phyloP scores from a whole-genome alignment of 1,139 yeast species.

The Candida dubliniensis region DNA sequence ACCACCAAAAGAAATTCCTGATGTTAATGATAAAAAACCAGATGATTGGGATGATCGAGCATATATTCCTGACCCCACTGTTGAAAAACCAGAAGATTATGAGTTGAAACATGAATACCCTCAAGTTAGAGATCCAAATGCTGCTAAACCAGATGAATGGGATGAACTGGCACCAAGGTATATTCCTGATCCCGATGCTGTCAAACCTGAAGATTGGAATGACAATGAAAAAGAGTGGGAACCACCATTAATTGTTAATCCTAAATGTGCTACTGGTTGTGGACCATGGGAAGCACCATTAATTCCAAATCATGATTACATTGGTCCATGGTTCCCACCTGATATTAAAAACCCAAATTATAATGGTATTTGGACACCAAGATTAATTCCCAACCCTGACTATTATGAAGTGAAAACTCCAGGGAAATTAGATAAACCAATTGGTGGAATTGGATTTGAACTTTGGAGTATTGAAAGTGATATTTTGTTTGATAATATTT shows the following conservation, averaged over 20 bases:
- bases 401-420: constrained; percentile 62
- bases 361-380: constrained; percentile 79
- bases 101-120: constrained; percentile 61
- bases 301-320: constrained; percentile 65
- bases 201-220: constrained; percentile 53
- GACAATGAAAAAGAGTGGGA: constrained; percentile 85
- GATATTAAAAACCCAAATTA: constrained; percentile 69
- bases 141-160: constrained; percentile 76
- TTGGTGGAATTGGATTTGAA: constrained; percentile 87
- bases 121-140: constrained; percentile 64
- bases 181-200: constrained; percentile 66
- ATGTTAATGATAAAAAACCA: constrained; percentile 66
- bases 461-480: constrained; percentile 84
- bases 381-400: constrained; percentile 64
- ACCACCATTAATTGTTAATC: constrained; percentile 69
- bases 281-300: constrained; percentile 64
- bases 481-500: constrained; percentile 77
- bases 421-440: constrained; percentile 59
- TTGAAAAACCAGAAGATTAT: constrained; percentile 77
- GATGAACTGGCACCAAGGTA: constrained; percentile 58
- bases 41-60: constrained; percentile 73
- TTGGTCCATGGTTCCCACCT: constrained; percentile 79
- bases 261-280: constrained; percentile 75
- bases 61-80: constrained; percentile 65
- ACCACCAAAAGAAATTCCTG: constrained; percentile 64